Conservation (phyloP, 306 rosid genomes). For the Vigna mungo region DNA sequence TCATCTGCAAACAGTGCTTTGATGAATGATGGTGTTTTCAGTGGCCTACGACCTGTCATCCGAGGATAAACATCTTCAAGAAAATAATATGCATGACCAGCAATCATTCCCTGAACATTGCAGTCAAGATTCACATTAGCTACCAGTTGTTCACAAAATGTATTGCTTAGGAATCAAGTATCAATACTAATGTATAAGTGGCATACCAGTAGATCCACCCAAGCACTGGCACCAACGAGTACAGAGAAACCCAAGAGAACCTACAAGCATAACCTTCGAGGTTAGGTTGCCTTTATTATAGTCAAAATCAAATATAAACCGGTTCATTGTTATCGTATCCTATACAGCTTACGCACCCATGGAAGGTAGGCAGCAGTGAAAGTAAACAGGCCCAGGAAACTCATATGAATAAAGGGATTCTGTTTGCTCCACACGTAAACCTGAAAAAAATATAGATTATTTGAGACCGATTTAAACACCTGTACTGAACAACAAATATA, state of each 20-base stretch:
- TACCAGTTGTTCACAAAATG: not conserved
- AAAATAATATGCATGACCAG: slow-evolving; percentile 97
- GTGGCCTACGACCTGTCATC: slow-evolving; percentile 89
- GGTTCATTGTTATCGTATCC: slow-evolving; percentile 10
- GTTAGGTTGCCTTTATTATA: slow-evolving; percentile 36
- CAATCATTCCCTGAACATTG: slow-evolving; percentile 87
- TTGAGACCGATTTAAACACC: not conserved
- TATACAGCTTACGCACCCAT: slow-evolving; percentile 71
- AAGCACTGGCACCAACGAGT: slow-evolving; percentile 96
- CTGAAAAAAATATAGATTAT: slow-evolving; percentile 50
- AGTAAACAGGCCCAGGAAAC: slow-evolving; percentile 92
- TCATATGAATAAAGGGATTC: slow-evolving; percentile 96
- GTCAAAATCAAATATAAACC: not conserved
- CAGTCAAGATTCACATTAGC: slow-evolving; percentile 30
- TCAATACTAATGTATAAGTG: not conserved
- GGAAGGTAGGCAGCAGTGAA: slow-evolving; percentile 98
- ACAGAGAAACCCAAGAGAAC: slow-evolving; percentile 94
- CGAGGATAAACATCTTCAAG: slow-evolving; percentile 92
- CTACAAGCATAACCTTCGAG: slow-evolving; percentile 46
- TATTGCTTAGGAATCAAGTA: slow-evolving; percentile 30
- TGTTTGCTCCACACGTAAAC: slow-evolving; percentile 99
- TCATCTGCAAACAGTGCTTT: slow-evolving; percentile 90
- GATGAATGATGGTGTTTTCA: slow-evolving; percentile 87
- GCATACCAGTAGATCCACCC: slow-evolving; percentile 95
- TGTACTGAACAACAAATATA: not conserved